Evolutionary conservation across 192 early-diverging fungal species (phyloP).

Genomic region (Geosiphon pyriformis): DNA sequence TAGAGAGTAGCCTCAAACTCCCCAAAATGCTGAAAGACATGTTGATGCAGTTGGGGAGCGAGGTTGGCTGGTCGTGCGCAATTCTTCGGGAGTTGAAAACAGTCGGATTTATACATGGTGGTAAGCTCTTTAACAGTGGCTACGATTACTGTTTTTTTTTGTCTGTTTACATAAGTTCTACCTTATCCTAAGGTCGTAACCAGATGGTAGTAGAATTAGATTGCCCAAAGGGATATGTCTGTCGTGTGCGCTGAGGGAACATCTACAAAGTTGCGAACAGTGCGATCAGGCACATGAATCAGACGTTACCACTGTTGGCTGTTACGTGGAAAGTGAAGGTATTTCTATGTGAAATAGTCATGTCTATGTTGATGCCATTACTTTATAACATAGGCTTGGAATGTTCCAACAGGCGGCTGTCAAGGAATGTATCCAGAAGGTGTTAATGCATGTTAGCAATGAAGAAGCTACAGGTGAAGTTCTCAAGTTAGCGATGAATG

Average conservation of each 20-base stretch:
- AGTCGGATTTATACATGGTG: conserved; percentile 2
- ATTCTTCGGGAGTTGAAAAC: background rate
- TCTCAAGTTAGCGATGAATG: too few relatives aligned
- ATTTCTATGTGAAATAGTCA: background rate
- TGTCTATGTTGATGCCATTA: background rate
- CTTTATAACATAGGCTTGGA: background rate
- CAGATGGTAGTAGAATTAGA: conserved; percentile 19
- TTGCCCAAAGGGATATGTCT: conserved; percentile 6
- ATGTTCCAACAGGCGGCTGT: background rate
- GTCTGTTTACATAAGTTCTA: background rate
- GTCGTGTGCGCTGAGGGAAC: conserved; percentile 4
- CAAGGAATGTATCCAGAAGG: background rate
- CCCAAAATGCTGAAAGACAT: conserved; percentile 20
- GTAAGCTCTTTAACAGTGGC: background rate
- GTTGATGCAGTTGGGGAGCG: too few relatives aligned
- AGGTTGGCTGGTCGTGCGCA: background rate
- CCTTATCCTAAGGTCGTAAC: background rate
- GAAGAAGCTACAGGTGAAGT: too few relatives aligned
- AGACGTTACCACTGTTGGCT: background rate
- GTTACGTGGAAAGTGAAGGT: too few relatives aligned
- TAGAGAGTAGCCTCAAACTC: conserved; percentile 13
- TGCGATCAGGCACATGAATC: background rate
- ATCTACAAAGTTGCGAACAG: conserved; percentile 10
- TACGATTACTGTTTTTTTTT: background rate
- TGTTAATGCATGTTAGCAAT: background rate